Base-by-base conservation (phyloP, 495 filamentous ascomycete genomes). In the Recurvomyces mirabilis region DNA sequence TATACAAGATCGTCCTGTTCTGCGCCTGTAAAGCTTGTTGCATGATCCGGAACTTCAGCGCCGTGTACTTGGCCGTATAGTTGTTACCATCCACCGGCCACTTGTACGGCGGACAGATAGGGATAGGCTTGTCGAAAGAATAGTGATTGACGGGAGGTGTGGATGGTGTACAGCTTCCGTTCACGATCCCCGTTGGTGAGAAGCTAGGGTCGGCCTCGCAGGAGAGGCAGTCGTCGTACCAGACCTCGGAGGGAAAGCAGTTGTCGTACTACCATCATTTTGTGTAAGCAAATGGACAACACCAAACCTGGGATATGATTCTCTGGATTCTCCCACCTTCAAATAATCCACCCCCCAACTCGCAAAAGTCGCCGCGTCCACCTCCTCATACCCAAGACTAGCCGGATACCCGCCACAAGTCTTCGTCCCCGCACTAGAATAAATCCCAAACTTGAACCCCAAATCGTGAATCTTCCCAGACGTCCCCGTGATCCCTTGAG, bases 191-290 rank as follows among this genome's bases (percentile, higher is more conserved):
- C 14, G 34, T 36, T 3, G 5, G 7, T n/a, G 34, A 26, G 30
- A 48, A 48, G 22, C 15, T 41, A 1, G 45, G 36, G 24, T 48
- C 45, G 1, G 26, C 37, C 18, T 46, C 46, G 24, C 48, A 61
- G 24, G 43, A 57, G 30, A 58, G 63, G 51, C 72, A 71, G 3
- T 56, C 32, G 53, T 69, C 68, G 10, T 49, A 59, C 63, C 60
- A 67, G 49, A 65, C 56, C 15, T 46, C 46, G 35, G 68, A 68
- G 20, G 69, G 64, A 36, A 63, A 69, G 60, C 81, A 84, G 62
- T 82, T 84, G 58, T 86, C 81, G 48, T 84, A 84, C 61, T 86
- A 2, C 21, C 4, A 41, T n/a, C n/a, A n/a, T n/a, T n/a, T n/a
- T n/a, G n/a, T n/a, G n/a, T n/a, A n/a, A n/a, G n/a, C n/a, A n/a